Base-by-base conservation (phyloP, 176 grass and related monocot genomes). In the Microstegium vimineum region DNA sequence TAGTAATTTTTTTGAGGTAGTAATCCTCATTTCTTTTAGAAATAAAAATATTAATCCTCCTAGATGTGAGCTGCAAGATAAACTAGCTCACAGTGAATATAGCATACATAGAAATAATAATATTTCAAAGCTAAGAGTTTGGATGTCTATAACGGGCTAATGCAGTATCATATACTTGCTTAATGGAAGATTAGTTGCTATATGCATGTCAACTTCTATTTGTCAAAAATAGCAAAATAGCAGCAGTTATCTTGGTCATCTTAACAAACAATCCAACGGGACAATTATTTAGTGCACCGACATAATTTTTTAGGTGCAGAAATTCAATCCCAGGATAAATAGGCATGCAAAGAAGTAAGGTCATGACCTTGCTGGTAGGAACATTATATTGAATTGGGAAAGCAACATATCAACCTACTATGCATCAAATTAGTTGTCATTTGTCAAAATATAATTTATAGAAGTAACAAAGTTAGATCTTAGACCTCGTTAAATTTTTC, bases 401-500 rank as follows among this genome's bases (percentile, higher is more conserved):
- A 42, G 12, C 23, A 71, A 41, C 13, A 83, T 30, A 49, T 66
- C 34, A 66, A 17, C 10, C 35, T n/a, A n/a, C 35, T 36, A 60
- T 20, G 56, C 26, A 56, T 34, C 13, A 2, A 70, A 36, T 6
- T n/a, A 75, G 13, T 75, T 66, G 41, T 70, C 27, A 35, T 5
- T 57, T 57, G 22, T 57, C 8, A 57, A 57, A 26, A 26, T 60
- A 25, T 13, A 60, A 60, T 4, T 59, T 25, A 59, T 26, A 60
- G 10, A 69, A 70, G 20, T 43, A 74, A 65, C 25, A 16, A 71
- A 77, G 37, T 27, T 63, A 74, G 66, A 88, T 57, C 66, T 27
- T 77, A 49, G 22, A 95, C 93, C 92, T 91, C 88, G 57, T 90
- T 84, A 78, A 94, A 98, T 35, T 86, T 82, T 76, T 76, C 87